Evolutionary conservation across 2,329 filamentous ascomycete species (phyloP), one percentile per base, ranked within the genome.

Genomic region (Cladosporium sp.): DNA sequence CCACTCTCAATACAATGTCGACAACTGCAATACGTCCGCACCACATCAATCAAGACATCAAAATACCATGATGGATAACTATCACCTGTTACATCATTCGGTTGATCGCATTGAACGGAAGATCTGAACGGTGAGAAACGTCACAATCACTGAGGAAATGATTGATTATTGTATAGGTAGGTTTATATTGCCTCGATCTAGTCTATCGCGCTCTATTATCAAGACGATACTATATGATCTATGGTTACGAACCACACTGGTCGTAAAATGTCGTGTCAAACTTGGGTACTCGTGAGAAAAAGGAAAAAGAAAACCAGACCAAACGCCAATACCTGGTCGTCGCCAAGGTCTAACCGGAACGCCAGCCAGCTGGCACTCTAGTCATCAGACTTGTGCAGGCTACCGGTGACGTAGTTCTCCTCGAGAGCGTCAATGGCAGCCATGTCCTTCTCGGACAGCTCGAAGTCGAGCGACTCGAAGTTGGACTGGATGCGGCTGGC

Each of bases 401-500:
- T 50, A 19, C 48, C 48, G 16, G 48, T 50, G 14, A 50, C 40
- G 22, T 43, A 50, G 38, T 50, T 50, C 40, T 50, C 48, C 48
- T 50, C 48, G 3, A 50, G 48, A 11, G 48, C 42, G 18, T 50
- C 48, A 8, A 50, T 42, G 18, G 40, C 14, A 6, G 48, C 48
- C 48, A 50, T 50, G 11, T 50, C 48, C 32, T 43, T 16, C 32
- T 37, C 40, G 16, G 40, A 50, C 28, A 50, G 40, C 11, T 84
- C 81, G 42, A 87, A 77, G 62, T 83, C 77, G 62, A 87, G 77
- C 51, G 87, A 75, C 58, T 84, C 78, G 67, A 79, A 74, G 71
- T 90, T 90, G 62, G 83, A 77, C 65, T 84, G 80, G 69, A 89
- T 89, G 60, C 85, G 79, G 43, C 77, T 76, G 10, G 79, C 78